A percentile compares a stretch with the other conserved stretches of the same genome.
These are phyloP conservation scores for Lactarius pseudohatsudake DNA, from an alignment of 768 basidiomycete species.

Conservation along the genomic window DNA sequence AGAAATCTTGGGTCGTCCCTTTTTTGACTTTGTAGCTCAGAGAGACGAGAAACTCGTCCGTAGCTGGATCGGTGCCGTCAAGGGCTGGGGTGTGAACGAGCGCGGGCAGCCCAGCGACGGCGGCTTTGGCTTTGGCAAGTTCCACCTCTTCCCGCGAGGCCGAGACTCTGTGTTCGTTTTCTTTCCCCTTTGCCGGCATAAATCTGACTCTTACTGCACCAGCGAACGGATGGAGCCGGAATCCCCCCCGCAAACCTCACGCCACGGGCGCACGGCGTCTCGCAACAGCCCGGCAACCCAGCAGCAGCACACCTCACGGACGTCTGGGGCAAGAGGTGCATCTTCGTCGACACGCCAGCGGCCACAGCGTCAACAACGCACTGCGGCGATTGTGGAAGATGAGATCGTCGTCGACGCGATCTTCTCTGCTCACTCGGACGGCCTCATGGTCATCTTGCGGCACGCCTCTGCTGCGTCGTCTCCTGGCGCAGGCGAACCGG, in stretches of 20 bases:
- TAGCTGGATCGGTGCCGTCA: slow-evolving; percentile 74
- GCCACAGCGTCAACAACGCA: neutral
- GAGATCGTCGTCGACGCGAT: slow-evolving; percentile 72
- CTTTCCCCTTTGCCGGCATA: neutral
- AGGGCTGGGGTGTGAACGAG: slow-evolving; percentile 84
- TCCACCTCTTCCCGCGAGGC: slow-evolving; percentile 54
- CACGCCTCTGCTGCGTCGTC: slow-evolving; percentile 40
- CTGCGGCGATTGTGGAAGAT: slow-evolving; percentile 29
- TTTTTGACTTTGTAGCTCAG: slow-evolving; percentile 72
- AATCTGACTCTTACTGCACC: neutral
- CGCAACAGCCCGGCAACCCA: neutral
- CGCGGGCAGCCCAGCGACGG: slow-evolving; percentile 80
- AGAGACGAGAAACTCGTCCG: slow-evolving; percentile 66
- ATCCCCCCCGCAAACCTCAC: slow-evolving; percentile 14
- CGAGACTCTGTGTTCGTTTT: slow-evolving; percentile 58
- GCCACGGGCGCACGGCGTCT: slow-evolving; percentile 7
- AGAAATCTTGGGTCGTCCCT: slow-evolving; percentile 59
- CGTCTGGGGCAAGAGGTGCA: neutral
- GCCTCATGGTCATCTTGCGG: slow-evolving; percentile 76
- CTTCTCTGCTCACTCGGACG: slow-evolving; percentile 84
- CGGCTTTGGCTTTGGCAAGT: slow-evolving; percentile 80
- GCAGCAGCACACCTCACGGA: slow-evolving; percentile 8
- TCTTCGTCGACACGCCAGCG: neutral
- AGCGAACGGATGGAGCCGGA: slow-evolving; percentile 26
- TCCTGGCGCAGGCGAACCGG: neutral